phyloP scores from a whole-genome alignment of 176 grass and related monocot genomes.

The Avena eriantha region DNA sequence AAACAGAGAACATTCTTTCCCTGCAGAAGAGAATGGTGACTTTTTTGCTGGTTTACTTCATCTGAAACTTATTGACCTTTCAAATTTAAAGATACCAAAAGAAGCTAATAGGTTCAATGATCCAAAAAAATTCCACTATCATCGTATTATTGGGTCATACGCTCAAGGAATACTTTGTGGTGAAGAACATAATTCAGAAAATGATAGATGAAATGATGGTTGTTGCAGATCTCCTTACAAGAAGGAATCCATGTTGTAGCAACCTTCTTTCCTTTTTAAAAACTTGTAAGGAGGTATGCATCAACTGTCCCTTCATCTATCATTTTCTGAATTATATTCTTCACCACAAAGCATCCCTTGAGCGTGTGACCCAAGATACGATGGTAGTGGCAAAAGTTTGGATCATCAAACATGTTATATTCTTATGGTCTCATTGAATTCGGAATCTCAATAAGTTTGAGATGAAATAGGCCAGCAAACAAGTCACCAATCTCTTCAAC shows the following conservation, averaged over 20 bases:
- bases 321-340: too few relatives aligned
- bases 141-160: not conserved
- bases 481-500: not conserved
- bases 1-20: not conserved
- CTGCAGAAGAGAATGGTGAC: not conserved
- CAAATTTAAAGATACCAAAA: not conserved
- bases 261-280: slow-evolving; percentile 27
- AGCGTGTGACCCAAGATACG: not conserved
- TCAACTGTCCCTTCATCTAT: not conserved
- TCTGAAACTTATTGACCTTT: not conserved
- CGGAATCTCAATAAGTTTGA: not conserved
- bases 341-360: not conserved
- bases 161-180: not conserved
- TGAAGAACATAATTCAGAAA: not conserved
- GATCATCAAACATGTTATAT: not conserved
- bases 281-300: not conserved
- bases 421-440: not conserved
- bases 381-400: not conserved
- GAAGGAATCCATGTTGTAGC: not conserved
- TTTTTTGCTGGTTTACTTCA: not conserved
- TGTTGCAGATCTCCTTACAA: not conserved
- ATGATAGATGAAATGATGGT: not conserved
- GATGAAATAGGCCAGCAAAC: accelerated
- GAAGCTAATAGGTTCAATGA: not conserved
- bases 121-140: not conserved